Evolutionary conservation across 2,329 filamentous ascomycete genomes (phyloP), one percentile per base, ranked within the genome.

Genomic region (Fusarium oxysporum): DNA sequence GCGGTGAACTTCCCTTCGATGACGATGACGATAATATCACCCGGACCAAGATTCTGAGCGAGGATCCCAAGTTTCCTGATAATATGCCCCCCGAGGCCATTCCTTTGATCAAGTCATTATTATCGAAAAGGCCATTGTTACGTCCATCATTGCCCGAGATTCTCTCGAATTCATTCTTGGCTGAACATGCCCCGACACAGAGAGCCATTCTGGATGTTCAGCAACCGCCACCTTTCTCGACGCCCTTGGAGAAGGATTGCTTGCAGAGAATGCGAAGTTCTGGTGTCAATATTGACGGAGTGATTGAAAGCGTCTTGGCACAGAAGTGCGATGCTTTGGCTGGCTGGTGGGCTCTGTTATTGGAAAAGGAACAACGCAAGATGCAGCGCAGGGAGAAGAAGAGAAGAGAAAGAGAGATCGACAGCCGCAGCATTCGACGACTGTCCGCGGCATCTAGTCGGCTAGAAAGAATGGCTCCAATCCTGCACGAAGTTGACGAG

Each of bases 281-380:
- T 9, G 96, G 96, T 0, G 95, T 98, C 30, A 93, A 98, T 78
- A 96, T 97, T 65, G 96, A 99, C 79, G 89, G 92, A 68, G 94
- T 99, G 12, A 96, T 98, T 71, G 96, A 98, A 80, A 97, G 96
- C 77, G 96, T 99, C 6, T 83, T 97, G 40, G 90, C 95, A 8
- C 94, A 97, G 80, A 89, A 94, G 73, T 98, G 96, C 79, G 96
- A 99, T 82, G 89, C 92, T 10, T 85, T 99, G 54, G 94, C 95
- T 56, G 96, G 96, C 10, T 99, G 96, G 96, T 99, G 96, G 96
- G 93, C 94, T 6, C 83, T 99, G 33, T 84, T 99, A 43, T 90
- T 98, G 14, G 96, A 98, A 79, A 99, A 98, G 81, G 96, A 99
- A 79, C 90, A 95, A 80, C 90, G 95, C 13, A 99, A 99, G 81